A percentile compares a stretch with the other conserved stretches of the same genome.
phyloP scores from a whole-genome alignment of 1,139 yeast species.

The Taphrina confusa region DNA sequence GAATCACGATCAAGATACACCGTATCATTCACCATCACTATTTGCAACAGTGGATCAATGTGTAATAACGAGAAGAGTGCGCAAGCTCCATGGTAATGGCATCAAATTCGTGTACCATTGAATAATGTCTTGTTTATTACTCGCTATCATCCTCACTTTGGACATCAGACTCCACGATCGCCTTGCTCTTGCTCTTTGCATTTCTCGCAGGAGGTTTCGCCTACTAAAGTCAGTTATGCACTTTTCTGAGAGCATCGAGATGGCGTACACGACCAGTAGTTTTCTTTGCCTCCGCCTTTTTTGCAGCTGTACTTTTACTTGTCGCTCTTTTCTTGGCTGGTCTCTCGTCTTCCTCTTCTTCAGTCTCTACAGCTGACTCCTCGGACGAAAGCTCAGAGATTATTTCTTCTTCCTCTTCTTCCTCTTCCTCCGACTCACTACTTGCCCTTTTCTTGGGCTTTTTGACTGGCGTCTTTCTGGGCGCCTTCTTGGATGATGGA shows the following conservation, averaged over 20 bases:
- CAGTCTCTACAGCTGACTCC: constrained; percentile 15
- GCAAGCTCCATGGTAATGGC: too few relatives aligned
- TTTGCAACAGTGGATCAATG: too few relatives aligned
- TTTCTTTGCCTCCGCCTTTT: background rate
- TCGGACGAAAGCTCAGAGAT: constrained; percentile 5
- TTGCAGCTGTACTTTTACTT: background rate
- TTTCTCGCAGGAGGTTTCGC: background rate
- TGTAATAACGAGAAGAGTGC: too few relatives aligned
- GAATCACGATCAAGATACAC: too few relatives aligned
- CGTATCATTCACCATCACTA: too few relatives aligned
- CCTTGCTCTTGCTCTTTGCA: constrained; percentile 7
- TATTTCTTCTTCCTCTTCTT: background rate
- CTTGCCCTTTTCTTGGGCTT: background rate
- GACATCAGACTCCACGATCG: constrained; percentile 4
- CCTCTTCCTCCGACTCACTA: background rate
- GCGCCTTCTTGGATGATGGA: background rate
- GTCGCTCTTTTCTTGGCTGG: background rate
- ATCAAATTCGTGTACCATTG: too few relatives aligned
- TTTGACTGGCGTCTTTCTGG: too few relatives aligned
- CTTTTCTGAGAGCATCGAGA: background rate
- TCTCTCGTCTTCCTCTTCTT: constrained; percentile 5
- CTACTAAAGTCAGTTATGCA: background rate
- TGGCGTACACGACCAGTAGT: background rate
- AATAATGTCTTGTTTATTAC: too few relatives aligned
- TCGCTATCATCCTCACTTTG: background rate